Evolutionary conservation across 2,329 filamentous ascomycete genomes (phyloP), one percentile per base, ranked within the genome.

Genomic region (Cladosporium velox): DNA sequence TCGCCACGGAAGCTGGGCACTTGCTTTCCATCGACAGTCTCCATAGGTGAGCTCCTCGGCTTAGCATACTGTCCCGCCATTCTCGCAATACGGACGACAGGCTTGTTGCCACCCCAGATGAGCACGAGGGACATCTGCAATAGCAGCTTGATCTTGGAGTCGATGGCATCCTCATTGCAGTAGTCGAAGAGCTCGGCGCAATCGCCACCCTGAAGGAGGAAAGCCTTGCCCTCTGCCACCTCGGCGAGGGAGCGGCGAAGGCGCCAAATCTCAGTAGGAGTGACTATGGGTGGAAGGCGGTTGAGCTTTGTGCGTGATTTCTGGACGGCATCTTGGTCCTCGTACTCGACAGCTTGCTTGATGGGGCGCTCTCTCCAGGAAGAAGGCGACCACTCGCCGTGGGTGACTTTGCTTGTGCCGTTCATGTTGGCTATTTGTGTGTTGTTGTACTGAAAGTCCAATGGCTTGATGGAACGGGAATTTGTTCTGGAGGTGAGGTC

Each of bases 21-120:
- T 74, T 92, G 87, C 67, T 87, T 87, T 61, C 93, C 93, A 70
- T 96, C 83, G 60, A 96, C 82, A 1, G 88, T 85, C 81, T 99
- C 95, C 44, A 88, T 93, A 0, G 94, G 91, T 72, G 90, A 96
- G 4, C 92, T 97, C 65, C 95, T 85, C 2, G 94, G 95, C 81
- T 99, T 99, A 34, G 95, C 95, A 75, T 97, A 99, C 83, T 99
- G 95, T 3, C 95, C 95, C 14, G 95, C 95, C 88, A 98, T 97
- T 67, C 95, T 88, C 18, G 92, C 95, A 74, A 99, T 96, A 71
- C 95, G 88, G 58, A 99, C 92, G 4, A 99, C 93, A 6, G 91
- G 91, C 74, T 89, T 89, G 73, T 89, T 88, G 28, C 85, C 84
- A 44, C 92, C 95, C 90, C 93, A 97, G 77, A 98, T 93, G 67